Conservation (phyloP, 495 filamentous ascomycete species). For the Parathielavia hyrcaniae region DNA sequence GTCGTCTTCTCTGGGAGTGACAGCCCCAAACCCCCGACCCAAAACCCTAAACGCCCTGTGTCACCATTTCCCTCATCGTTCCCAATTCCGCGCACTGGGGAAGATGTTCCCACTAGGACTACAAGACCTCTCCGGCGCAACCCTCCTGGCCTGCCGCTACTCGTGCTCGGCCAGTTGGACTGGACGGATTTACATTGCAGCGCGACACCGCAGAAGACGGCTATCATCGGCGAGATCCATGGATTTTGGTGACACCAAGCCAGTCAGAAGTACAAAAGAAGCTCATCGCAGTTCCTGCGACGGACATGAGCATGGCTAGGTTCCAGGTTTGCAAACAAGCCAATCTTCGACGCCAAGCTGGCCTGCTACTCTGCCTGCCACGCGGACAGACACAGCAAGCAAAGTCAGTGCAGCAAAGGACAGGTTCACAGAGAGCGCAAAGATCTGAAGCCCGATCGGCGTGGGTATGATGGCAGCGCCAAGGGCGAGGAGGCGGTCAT, state of each 20-base stretch:
- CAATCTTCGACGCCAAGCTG: constrained; percentile 42
- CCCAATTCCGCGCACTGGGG: constrained; percentile 19
- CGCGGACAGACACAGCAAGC: constrained; percentile 37
- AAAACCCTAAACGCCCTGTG: constrained; percentile 10
- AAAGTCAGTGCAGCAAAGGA: constrained; percentile 45
- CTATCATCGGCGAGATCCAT: constrained; percentile 49
- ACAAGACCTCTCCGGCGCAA: constrained; percentile 25
- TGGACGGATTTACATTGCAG: constrained; percentile 52
- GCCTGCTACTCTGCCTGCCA: constrained; percentile 37
- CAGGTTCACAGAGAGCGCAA: constrained; percentile 43
- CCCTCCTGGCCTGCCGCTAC: constrained; percentile 2
- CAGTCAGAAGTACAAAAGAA: constrained; percentile 37
- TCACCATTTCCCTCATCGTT: neutral
- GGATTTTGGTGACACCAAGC: constrained; percentile 48
- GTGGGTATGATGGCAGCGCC: constrained; percentile 17
- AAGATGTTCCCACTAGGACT: constrained; percentile 29
- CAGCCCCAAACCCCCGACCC: constrained; percentile 17
- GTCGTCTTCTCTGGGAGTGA: constrained; percentile 17
- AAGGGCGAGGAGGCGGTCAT: constrained; percentile 27
- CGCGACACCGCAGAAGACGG: constrained; percentile 51
- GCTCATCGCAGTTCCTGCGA: constrained; percentile 40
- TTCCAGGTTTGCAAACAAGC: constrained; percentile 41
- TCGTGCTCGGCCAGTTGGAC: constrained; percentile 39
- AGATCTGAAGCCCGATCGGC: constrained; percentile 34
- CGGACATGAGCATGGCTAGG: constrained; percentile 43